These are phyloP conservation scores for Vinca minor DNA, from an alignment of 257 asterid species.

Conservation along the genomic window DNA sequence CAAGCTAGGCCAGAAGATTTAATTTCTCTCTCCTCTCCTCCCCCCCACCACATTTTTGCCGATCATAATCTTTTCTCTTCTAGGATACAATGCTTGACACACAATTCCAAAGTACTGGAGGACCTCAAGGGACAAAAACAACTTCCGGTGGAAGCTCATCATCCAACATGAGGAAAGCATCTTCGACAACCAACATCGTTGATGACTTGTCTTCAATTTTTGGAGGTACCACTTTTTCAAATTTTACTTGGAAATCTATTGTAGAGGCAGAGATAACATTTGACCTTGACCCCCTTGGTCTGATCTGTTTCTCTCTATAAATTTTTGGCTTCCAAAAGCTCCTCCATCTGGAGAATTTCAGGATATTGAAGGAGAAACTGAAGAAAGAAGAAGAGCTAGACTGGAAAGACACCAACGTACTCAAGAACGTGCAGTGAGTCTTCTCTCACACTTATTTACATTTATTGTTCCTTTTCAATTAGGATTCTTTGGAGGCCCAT, in stretches of 20 bases:
- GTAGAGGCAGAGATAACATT: background rate
- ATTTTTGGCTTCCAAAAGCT: constrained; percentile 33
- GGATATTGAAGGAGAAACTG: constrained; percentile 91
- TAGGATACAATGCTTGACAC: constrained; percentile 70
- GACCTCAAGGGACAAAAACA: constrained; percentile 58
- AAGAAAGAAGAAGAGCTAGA: constrained; percentile 93
- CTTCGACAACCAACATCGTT: constrained; percentile 64
- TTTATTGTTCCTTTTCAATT: background rate
- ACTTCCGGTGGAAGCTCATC: constrained; percentile 53
- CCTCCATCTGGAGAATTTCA: constrained; percentile 75
- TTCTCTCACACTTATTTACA: constrained; percentile 1
- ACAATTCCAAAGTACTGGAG: constrained; percentile 55
- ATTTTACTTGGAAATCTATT: constrained; percentile 1
- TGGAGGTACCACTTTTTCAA: constrained; percentile 45
- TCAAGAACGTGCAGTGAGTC: constrained; percentile 86
- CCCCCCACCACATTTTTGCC: constrained; percentile 12
- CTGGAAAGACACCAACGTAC: constrained; percentile 89
- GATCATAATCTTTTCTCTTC: constrained; percentile 21
- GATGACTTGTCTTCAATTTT: constrained; percentile 94
- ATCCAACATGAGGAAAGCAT: constrained; percentile 67
- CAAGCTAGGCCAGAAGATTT: background rate
- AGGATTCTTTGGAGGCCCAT: background rate
- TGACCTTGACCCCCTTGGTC: constrained; percentile 16
- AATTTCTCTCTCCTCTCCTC: constrained; percentile 5
- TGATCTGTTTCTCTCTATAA: constrained; percentile 19